Base-by-base conservation (phyloP, 495 filamentous ascomycete genomes). In the Pyronema omphalodes region DNA sequence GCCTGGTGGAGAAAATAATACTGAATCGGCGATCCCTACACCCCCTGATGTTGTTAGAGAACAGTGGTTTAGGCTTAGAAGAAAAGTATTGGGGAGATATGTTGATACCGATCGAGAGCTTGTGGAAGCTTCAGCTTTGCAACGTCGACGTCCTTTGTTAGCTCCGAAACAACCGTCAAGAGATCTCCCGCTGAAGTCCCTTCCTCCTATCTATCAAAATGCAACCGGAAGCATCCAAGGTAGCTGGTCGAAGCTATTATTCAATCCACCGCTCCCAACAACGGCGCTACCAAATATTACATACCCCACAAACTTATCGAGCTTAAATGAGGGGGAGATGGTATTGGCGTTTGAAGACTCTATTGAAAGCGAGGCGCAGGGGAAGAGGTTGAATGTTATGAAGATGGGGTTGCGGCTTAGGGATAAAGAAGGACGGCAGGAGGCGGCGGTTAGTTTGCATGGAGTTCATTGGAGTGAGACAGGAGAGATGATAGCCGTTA, bases 401-500 rank as follows among this genome's bases (percentile, higher is more conserved):
- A 51, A 55, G 17, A 55, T 58, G 44, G 51, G 54, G 12, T 57
- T 65, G 51, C 55, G 61, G 18, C 56, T 65, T 19, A 57, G 63
- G 55, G 60, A 61, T 12, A 17, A 58, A 18, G 52, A 64, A 12
- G 61, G 62, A 18, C 52, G 82, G 29, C 77, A 77, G 63, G 82
- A 77, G 58, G 85, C 81, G 76, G 79, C 84, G 53, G 73, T 93
- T 65, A 74, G 74, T 19, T 67, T 94, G 39, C 77, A 83, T 60
- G 91, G 91, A 15, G 75, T 91, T 4, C 88, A 95, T 70, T 89
- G 84, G 70, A 79, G 81, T 23, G 71, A 75, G 23, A 74, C 78
- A 45, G 91, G 91, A 3, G 73, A 75, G 5, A 80, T 93, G 41
- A 67, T 95, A 12, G 66, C 95, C 51, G 84, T 80, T 7, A 95